Evolutionary conservation across 1,284 basidiomycete genomes (phyloP).

Genomic region (Moesziomyces sp.): DNA sequence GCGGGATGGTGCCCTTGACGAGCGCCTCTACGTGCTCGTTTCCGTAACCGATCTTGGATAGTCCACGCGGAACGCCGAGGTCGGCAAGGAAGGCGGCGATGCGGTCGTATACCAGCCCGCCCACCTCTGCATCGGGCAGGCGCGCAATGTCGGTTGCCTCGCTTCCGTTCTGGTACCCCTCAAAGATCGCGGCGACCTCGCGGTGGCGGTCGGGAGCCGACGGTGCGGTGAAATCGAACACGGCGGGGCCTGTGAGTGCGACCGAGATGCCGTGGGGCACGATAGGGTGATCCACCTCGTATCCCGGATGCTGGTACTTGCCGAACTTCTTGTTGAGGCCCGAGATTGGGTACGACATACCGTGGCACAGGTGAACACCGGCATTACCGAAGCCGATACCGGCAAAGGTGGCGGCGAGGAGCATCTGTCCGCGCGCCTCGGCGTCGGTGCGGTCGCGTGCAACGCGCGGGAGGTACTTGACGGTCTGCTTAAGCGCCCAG

Average conservation of each 20-base stretch:
- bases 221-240: slow-evolving; percentile 65
- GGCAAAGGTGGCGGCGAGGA: slow-evolving; percentile 74
- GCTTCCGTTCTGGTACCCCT: slow-evolving; percentile 64
- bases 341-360: slow-evolving; percentile 59
- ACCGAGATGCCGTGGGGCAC: slow-evolving; percentile 77
- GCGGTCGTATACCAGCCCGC: slow-evolving; percentile 83
- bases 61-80: slow-evolving; percentile 86
- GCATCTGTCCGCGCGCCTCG: slow-evolving; percentile 90
- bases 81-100: slow-evolving; percentile 89
- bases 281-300: slow-evolving; percentile 81
- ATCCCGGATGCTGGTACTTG: slow-evolving; percentile 72
- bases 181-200: slow-evolving; percentile 86
- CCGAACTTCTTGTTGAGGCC: slow-evolving; percentile 87
- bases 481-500: slow-evolving; percentile 91
- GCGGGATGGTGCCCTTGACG: slow-evolving; percentile 87
- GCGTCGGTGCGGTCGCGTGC: slow-evolving; percentile 79
- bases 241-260: slow-evolving; percentile 48
- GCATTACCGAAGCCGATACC: slow-evolving; percentile 96
- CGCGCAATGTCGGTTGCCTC: slow-evolving; percentile 68
- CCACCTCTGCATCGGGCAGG: slow-evolving; percentile 84
- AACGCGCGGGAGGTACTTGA: slow-evolving; percentile 88
- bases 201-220: slow-evolving; percentile 87
- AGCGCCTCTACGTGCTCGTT: slow-evolving; percentile 70
- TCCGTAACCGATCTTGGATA: slow-evolving; percentile 85
- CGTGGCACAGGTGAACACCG: slow-evolving; percentile 74